These are phyloP conservation scores for Leucaena leucocephala DNA, from an alignment of 306 rosid species.

Conservation along the genomic window DNA sequence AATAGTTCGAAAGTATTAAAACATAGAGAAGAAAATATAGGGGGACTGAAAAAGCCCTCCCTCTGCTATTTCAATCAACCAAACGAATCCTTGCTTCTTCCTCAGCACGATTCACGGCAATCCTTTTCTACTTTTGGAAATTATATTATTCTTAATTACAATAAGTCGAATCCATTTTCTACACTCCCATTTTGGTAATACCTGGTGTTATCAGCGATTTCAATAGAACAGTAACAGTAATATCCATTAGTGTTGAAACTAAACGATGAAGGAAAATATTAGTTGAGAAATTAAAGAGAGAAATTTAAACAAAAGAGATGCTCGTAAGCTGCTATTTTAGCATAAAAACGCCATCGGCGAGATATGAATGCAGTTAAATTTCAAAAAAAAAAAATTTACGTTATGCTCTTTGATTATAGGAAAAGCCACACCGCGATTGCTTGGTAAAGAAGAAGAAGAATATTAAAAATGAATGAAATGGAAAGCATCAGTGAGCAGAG, in stretches of 20 bases:
- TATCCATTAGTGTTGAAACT: not conserved
- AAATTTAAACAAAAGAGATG: not conserved
- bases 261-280: not conserved
- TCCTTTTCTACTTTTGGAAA: conserved; percentile 2
- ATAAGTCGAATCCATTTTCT: not conserved
- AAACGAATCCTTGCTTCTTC: not conserved
- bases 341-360: not conserved
- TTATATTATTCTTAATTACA: not conserved
- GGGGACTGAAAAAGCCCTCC: not conserved
- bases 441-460: not conserved
- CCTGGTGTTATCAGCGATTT: not conserved
- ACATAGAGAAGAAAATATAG: not conserved
- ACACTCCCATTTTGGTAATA: not conserved
- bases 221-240: conserved; percentile 29
- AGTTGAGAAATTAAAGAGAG: not conserved
- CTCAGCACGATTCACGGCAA: not conserved
- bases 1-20: conserved; percentile 3
- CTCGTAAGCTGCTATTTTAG: not conserved
- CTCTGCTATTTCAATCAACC: not conserved
- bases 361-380: not conserved
- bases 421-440: not conserved
- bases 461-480: not conserved
- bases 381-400: not conserved
- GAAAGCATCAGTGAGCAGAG: not conserved
- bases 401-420: not conserved